A percentile compares a stretch with the other conserved stretches of the same genome.
Conservation (phyloP, 176 grass and related monocot genomes). For the Rhynchospora tenuis region DNA sequence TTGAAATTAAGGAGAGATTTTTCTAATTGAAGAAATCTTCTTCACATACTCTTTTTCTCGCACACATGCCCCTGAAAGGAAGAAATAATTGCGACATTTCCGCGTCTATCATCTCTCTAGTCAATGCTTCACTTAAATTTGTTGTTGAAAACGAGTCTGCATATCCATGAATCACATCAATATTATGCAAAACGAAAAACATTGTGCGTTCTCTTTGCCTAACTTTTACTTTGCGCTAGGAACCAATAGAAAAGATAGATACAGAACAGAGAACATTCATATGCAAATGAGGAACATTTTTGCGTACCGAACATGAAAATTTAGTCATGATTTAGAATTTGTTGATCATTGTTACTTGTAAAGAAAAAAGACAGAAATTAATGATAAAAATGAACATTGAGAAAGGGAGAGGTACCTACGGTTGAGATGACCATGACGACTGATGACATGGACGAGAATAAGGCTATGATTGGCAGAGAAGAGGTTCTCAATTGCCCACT, state of each 20-base stretch:
- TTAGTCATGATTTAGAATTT: conserved; percentile 5
- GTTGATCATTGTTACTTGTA: neutral
- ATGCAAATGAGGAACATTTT: neutral
- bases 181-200: neutral
- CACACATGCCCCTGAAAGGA: conserved; percentile 63
- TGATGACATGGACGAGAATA: conserved; percentile 65
- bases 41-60: conserved; percentile 52
- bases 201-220: neutral
- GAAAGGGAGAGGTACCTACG: conserved; percentile 45
- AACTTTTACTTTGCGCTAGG: neutral
- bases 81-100: conserved; percentile 63
- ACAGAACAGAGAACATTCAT: neutral
- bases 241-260: neutral
- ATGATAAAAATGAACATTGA: neutral
- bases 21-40: neutral
- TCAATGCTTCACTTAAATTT: conserved; percentile 24
- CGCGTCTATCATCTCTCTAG: conserved; percentile 40
- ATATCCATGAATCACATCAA: conserved; percentile 8
- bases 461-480: conserved; percentile 36
- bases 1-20: conserved; percentile 5
- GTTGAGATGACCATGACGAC: conserved; percentile 26
- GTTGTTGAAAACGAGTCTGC: conserved; percentile 57
- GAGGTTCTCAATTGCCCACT: conserved; percentile 76
- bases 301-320: neutral
- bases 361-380: neutral